phyloP scores from a whole-genome alignment of 192 early-diverging fungal genomes.

The Backusella australiensis region DNA sequence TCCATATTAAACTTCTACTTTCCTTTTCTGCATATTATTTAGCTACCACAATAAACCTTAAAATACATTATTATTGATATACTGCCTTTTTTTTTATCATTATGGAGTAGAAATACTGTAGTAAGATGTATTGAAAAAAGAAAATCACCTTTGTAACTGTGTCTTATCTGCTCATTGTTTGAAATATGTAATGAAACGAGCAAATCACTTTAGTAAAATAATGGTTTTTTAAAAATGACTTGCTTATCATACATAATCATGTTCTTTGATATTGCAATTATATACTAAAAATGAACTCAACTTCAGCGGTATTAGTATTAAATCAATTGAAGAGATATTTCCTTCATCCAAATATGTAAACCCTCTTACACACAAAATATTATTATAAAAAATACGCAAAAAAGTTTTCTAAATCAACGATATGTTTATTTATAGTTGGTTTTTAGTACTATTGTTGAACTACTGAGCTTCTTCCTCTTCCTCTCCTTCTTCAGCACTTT shows the following conservation, averaged over 20 bases:
- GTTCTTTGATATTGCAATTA: no score
- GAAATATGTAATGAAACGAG: no score
- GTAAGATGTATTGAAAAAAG: background rate
- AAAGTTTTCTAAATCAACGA: background rate
- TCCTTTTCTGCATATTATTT: background rate
- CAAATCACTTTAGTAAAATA: no score
- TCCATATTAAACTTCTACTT: background rate
- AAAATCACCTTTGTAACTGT: background rate
- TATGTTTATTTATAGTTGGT: background rate
- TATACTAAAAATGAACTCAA: no score
- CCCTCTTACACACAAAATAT: no score
- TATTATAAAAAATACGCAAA: background rate
- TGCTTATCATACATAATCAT: no score
- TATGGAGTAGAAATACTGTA: no score
- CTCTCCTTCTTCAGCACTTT: background rate
- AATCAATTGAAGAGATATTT: no score
- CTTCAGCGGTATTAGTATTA: no score
- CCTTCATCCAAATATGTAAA: no score
- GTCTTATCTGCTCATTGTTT: no score
- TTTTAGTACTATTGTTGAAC: background rate
- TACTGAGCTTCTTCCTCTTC: background rate
- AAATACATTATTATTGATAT: background rate
- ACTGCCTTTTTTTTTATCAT: background rate
- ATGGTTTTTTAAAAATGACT: no score
- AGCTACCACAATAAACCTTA: background rate